Evolutionary conservation across 1,284 basidiomycete species (phyloP).

Genomic region (Ceratobasidium papillatum): DNA sequence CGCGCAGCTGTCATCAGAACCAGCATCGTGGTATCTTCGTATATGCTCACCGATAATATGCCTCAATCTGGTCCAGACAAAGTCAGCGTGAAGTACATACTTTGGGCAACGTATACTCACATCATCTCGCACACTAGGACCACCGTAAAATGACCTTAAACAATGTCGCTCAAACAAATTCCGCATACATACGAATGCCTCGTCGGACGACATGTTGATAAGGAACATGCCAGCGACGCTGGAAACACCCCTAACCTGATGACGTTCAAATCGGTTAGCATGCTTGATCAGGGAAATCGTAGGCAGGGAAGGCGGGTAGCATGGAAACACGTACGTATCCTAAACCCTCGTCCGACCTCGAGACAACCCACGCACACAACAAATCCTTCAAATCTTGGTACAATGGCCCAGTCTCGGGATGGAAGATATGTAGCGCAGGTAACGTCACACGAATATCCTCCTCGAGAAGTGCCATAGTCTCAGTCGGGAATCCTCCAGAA

Average conservation of each 20-base stretch:
- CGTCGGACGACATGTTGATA: constrained; percentile 81
- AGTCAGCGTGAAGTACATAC: constrained; percentile 44
- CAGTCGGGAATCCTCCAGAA: constrained; percentile 75
- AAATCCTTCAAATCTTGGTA: constrained; percentile 88
- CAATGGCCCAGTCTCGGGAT: constrained; percentile 78
- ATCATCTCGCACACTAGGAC: constrained; percentile 73
- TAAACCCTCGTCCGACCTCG: constrained; percentile 86
- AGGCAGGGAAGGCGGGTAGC: not conserved
- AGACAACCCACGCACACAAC: constrained; percentile 90
- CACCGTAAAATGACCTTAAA: constrained; percentile 85
- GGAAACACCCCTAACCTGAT: constrained; percentile 48
- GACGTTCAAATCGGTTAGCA: constrained; percentile 1
- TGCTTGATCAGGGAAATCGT: not conserved
- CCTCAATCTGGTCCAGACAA: constrained; percentile 68
- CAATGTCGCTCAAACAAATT: constrained; percentile 90
- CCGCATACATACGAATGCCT: constrained; percentile 86
- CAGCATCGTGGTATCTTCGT: constrained; percentile 48
- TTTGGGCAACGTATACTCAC: constrained; percentile 59
- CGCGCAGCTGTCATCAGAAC: not conserved
- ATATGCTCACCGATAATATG: constrained; percentile 61
- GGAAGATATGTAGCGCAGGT: constrained; percentile 89
- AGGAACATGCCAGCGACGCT: constrained; percentile 87
- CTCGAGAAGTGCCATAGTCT: constrained; percentile 77
- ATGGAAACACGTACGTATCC: constrained; percentile 68
- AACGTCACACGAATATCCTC: constrained; percentile 82